Evolutionary conservation across 1,139 yeast genomes (phyloP), one percentile per base, ranked within the genome.

Genomic region (Kodamaea sp.): DNA sequence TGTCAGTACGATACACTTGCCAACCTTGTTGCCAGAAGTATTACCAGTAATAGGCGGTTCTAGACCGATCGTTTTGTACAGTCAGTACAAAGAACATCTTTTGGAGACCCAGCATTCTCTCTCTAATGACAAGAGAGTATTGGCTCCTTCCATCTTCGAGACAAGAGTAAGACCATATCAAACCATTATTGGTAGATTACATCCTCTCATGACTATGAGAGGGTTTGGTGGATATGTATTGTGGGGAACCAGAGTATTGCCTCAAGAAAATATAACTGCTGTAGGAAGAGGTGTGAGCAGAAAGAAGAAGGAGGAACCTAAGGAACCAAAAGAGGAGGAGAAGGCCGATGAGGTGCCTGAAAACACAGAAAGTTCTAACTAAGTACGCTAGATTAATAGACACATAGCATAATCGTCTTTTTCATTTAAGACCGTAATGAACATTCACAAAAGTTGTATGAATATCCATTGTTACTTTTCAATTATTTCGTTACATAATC

Each of bases 161-260:
- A 78, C 95, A 0, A 71, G 88, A 40, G 95, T 86, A 7, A 77
- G 97, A 44, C 83, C 83, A 32, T 88, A 84, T 55, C 99, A 92
- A 61, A 89, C 97, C 4, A 78, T 92, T 19, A 89, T 95, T 9
- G 98, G 98, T 6, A 80, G 95, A 55, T 70, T 92, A 57, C 98
- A 94, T 58, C 99, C 99, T 0, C 61, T 82, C 41, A 94, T 92
- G 99, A 86, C 97, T 1, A 82, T 84, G 74, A 75, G 88, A 53
- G 90, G 96, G 3, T 92, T 83, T 38, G 97, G 97, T 32, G 99
- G 99, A 0, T 92, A 80, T 55, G 59, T 92, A 2, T 66, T 90
- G 46, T 76, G 82, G 70, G 95, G 94, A 5, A 78, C 87, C 10
- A 70, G 85, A 34, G 97, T 92, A 0, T 65, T 81, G 34, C 97